Evolutionary conservation across 2,329 filamentous ascomycete genomes (phyloP).

Genomic region (Pseudogymnoascus sp.): DNA sequence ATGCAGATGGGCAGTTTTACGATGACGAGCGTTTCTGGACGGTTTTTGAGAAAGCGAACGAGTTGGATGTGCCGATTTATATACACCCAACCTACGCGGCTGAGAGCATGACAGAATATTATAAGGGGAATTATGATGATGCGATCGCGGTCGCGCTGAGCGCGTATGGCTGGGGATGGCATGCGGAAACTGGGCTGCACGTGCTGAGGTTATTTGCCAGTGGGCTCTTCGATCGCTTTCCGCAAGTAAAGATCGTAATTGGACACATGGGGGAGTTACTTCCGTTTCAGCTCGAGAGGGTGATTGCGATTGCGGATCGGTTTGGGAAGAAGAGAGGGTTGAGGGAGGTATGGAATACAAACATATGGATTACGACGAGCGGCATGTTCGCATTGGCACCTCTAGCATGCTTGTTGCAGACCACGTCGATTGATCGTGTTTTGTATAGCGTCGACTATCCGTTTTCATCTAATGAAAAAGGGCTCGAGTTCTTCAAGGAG

Average conservation of each 20-base stretch:
- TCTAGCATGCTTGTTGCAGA: slow-evolving; percentile 36
- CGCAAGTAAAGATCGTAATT: slow-evolving; percentile 45
- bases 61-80: slow-evolving; percentile 36
- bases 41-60: slow-evolving; percentile 33
- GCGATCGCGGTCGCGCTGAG: slow-evolving; percentile 29
- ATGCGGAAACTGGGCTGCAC: slow-evolving; percentile 41
- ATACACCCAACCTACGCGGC: slow-evolving; percentile 33
- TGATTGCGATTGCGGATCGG: slow-evolving; percentile 24
- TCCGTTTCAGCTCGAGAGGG: slow-evolving; percentile 46
- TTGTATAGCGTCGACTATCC: slow-evolving; percentile 53
- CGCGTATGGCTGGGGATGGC: slow-evolving; percentile 41
- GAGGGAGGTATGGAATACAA: slow-evolving; percentile 44
- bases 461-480: slow-evolving; percentile 42
- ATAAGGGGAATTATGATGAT: slow-evolving; percentile 26
- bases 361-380: slow-evolving; percentile 50
- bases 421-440: slow-evolving; percentile 41
- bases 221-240: slow-evolving; percentile 48
- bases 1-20: slow-evolving; percentile 33
- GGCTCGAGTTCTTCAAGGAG: slow-evolving; percentile 39
- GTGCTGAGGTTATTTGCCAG: slow-evolving; percentile 42
- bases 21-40: slow-evolving; percentile 36
- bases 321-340: slow-evolving; percentile 33
- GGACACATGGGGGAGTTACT: slow-evolving; percentile 46
- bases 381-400: slow-evolving; percentile 44
- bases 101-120: slow-evolving; percentile 22